Conservation (phyloP, 2,329 filamentous ascomycete genomes). For the Stemphylium vesicarium region DNA sequence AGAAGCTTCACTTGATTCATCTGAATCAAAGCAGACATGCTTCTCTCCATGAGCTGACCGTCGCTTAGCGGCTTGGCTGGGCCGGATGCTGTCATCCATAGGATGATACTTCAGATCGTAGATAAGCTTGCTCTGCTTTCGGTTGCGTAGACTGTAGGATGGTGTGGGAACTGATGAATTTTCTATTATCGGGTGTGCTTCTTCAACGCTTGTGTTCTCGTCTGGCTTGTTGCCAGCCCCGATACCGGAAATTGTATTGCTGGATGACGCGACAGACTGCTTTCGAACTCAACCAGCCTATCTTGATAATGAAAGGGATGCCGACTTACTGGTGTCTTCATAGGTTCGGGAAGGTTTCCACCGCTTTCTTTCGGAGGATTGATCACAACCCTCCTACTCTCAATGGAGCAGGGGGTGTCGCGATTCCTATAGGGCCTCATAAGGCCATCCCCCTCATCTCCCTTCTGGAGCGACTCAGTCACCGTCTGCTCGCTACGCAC, state of each 20-base stretch:
- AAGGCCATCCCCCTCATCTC: too few species aligned
- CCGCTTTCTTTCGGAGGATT: background rate
- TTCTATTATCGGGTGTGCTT: background rate
- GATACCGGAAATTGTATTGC: background rate
- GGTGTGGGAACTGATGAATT: constrained; percentile 15
- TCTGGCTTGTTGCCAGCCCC: constrained; percentile 18
- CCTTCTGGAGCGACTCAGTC: too few species aligned
- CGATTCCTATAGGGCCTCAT: too few species aligned
- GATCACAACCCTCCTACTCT: background rate
- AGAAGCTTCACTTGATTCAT: constrained; percentile 3
- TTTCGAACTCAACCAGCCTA: background rate
- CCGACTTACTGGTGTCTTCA: background rate
- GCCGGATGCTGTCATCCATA: constrained; percentile 39
- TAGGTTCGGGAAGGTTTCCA: background rate
- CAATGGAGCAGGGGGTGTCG: too few species aligned
- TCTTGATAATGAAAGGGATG: background rate
- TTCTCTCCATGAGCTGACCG: constrained; percentile 29
- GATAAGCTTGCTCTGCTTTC: constrained; percentile 25
- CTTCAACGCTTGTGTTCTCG: constrained; percentile 19
- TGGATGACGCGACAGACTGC: background rate
- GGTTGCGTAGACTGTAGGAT: constrained; percentile 18
- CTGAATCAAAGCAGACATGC: background rate
- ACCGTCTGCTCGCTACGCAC: too few species aligned
- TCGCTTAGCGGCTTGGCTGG: constrained; percentile 36
- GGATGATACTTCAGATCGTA: constrained; percentile 46